Conservation (phyloP, 2,329 filamentous ascomycete species). For the Sphaerulina vaccinii region DNA sequence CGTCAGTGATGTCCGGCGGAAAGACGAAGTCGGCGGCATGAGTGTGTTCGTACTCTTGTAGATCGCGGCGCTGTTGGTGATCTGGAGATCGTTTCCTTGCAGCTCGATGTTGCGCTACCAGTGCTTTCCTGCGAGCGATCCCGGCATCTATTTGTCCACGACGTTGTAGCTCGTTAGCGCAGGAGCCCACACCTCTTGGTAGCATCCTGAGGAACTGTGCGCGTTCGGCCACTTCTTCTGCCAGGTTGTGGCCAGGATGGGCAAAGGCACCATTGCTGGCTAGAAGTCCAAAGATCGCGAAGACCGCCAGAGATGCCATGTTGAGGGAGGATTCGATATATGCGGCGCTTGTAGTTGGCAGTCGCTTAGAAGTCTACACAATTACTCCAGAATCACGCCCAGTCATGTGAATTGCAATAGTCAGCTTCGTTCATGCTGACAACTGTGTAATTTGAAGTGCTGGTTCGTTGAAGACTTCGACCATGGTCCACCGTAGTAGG, state of each 20-base stretch:
- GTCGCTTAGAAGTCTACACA: too few species aligned
- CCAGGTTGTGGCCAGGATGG: conserved; percentile 8
- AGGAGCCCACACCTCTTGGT: conserved; percentile 2
- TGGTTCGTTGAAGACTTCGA: neutral
- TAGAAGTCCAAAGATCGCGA: neutral
- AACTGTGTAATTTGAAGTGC: neutral
- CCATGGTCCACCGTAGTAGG: neutral
- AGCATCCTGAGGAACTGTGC: neutral
- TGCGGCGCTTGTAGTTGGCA: too few species aligned
- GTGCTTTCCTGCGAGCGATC: neutral
- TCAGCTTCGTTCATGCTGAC: neutral
- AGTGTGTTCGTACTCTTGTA: conserved; percentile 3
- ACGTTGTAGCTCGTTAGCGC: neutral
- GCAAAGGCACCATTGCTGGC: neutral
- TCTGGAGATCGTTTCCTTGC: neutral
- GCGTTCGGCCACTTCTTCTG: conserved; percentile 4
- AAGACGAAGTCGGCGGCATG: conserved; percentile 6
- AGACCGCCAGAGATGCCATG: neutral
- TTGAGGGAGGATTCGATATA: neutral
- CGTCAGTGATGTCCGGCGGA: neutral
- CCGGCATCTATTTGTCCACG: neutral
- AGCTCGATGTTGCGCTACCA: too few species aligned
- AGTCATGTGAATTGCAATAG: neutral
- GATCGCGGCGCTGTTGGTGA: neutral
- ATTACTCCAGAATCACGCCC: too few species aligned